Evolutionary conservation across 805 yeast species (phyloP).

Genomic region (Hanseniaspora meyeri): DNA sequence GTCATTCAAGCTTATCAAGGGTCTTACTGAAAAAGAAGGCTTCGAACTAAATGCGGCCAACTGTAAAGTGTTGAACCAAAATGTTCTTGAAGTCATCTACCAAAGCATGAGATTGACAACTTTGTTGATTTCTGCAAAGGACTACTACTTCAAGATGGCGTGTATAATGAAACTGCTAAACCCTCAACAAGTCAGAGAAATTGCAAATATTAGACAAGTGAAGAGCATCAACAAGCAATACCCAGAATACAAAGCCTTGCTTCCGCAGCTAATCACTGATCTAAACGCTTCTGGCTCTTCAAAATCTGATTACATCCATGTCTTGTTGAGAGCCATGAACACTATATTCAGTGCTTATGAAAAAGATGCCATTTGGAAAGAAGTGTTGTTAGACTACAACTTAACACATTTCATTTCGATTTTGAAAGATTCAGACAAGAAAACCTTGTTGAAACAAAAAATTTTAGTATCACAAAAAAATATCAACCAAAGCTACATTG

Average conservation of each 20-base stretch:
- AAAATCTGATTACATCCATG: constrained; percentile 32
- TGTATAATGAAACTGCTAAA: constrained; percentile 24
- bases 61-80: background rate
- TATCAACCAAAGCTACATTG: background rate
- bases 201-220: constrained; percentile 24
- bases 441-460: constrained; percentile 13
- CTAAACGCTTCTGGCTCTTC: constrained; percentile 16
- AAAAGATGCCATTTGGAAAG: constrained; percentile 38
- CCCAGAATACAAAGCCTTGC: constrained; percentile 9
- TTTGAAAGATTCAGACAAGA: constrained; percentile 25
- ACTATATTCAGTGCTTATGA: constrained; percentile 34
- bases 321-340: constrained; percentile 41
- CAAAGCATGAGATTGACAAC: background rate
- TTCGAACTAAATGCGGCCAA: background rate
- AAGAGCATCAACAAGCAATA: constrained; percentile 23
- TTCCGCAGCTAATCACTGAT: constrained; percentile 1
- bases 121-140: background rate
- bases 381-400: constrained; percentile 38
- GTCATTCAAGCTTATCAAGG: background rate
- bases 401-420: constrained; percentile 48
- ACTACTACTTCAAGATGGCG: constrained; percentile 24
- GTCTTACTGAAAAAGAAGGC: background rate
- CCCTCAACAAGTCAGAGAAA: constrained; percentile 21
- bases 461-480: constrained; percentile 4
- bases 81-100: background rate